Base-by-base conservation (phyloP, 345 rosid species). In the Brassica nigra region DNA sequence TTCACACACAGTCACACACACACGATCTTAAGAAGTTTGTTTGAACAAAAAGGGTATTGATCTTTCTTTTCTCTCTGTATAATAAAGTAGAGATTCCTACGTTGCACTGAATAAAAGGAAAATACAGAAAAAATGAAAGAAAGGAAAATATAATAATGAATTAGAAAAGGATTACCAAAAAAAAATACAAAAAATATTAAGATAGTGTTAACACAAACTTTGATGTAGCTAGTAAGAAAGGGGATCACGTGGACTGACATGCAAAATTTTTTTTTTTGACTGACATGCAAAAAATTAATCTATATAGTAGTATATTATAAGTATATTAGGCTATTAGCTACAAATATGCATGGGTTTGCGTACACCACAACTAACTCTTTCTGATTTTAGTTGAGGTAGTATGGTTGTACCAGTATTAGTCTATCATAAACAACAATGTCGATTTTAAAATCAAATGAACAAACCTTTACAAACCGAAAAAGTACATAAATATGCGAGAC, bases 221-320 rank as follows among this genome's bases (percentile, higher is more conserved):
- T 72, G 73, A 78, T 78, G 82, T 23, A 30, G 14, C 31, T 49
- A 68, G 16, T 69, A 61, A 66, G 4, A 29, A 67, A 47, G 15
- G 57, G 28, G 52, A 62, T 79, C 78, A 79, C 78, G 82, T 79
- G 82, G 74, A 36, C 82, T 74, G 82, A 74, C 78, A 79, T 79
- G 70, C 66, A 74, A 68, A 79, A 18, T 18, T 79, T 61, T 23
- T 23, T 23, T 23, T 23, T 23, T 23, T 23, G 74, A 36, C 82
- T 74, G 82, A 74, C 78, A 79, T 79, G 70, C 66, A 74, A 68
- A 79, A 23, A 23, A 73, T 61, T 69, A 79, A 74, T 79, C 78
- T 68, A 36, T 74, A 61, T 10, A 42, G 49, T 42, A 10, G 14
- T 39, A 37, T 37, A 39, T 39, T 9, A 39, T 39, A 39, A 9